A percentile compares a stretch with the other conserved stretches of the same genome.
Conservation (phyloP, 148 eudicot genomes). For the Rhododendron kiyosumense region DNA sequence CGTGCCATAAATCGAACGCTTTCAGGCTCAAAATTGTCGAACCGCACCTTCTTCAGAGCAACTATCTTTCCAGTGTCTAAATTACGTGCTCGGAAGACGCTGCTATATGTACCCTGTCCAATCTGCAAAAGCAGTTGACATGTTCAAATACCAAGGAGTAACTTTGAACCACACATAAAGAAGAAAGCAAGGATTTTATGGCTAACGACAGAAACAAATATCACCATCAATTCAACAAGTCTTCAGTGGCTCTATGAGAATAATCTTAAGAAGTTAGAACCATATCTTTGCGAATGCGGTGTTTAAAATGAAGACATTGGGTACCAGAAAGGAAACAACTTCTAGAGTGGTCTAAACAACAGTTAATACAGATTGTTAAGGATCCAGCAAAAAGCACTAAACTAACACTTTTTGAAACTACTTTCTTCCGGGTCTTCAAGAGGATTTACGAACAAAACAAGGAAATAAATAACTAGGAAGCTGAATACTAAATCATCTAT, state of each 20-base stretch:
- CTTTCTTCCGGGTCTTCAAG: background rate
- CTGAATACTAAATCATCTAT: background rate
- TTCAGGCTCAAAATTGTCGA: conserved; percentile 85
- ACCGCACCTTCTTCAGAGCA: conserved; percentile 87
- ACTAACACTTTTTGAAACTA: background rate
- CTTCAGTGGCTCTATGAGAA: background rate
- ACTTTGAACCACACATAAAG: background rate
- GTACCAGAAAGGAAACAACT: background rate
- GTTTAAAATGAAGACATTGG: background rate
- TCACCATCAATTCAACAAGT: background rate
- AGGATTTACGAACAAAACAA: background rate
- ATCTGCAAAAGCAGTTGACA: conserved; percentile 37
- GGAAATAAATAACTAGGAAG: background rate
- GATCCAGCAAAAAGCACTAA: background rate
- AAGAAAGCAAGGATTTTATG: background rate
- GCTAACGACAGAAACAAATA: background rate
- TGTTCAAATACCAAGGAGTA: background rate
- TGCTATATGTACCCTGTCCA: conserved; percentile 89
- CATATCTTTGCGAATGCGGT: background rate
- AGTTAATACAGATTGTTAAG: background rate
- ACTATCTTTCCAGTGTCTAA: conserved; percentile 67
- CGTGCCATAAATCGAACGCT: conserved; percentile 93
- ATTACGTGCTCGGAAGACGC: conserved; percentile 77
- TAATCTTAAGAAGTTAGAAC: background rate
- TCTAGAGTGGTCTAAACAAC: background rate